phyloP scores from a whole-genome alignment of 306 rosid species.

The Rosa multiflora region DNA sequence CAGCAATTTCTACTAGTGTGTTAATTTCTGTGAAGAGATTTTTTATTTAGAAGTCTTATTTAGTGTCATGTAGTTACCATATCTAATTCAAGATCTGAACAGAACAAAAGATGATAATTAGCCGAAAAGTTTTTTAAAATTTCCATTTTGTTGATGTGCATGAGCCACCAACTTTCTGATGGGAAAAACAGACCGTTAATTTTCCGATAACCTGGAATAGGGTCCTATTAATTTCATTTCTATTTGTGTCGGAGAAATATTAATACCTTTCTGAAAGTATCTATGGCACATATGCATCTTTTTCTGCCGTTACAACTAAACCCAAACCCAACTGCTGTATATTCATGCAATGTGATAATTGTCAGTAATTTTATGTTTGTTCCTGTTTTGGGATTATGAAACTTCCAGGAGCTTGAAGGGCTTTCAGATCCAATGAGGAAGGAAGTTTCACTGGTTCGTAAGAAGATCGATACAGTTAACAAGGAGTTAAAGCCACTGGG shows the following conservation, averaged over 20 bases:
- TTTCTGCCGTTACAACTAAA: slow-evolving; percentile 1
- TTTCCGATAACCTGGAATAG: slow-evolving; percentile 1
- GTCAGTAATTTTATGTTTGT: slow-evolving; percentile 1
- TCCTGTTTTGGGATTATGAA: slow-evolving; percentile 2
- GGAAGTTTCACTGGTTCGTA: slow-evolving; percentile 76
- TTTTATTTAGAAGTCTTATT: not conserved
- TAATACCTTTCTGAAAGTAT: slow-evolving; percentile 7
- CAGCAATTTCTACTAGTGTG: not conserved
- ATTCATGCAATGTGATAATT: not conserved
- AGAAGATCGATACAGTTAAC: slow-evolving; percentile 87
- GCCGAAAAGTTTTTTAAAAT: not conserved
- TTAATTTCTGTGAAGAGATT: not conserved
- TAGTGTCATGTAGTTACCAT: slow-evolving; percentile 2
- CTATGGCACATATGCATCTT: not conserved
- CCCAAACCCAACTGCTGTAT: not conserved
- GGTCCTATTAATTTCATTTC: slow-evolving; percentile 17
- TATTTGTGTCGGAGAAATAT: not conserved
- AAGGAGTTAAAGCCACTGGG: slow-evolving; percentile 98
- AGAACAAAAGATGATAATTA: not conserved
- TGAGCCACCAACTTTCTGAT: slow-evolving; percentile 9
- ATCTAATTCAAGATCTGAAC: slow-evolving; percentile 20
- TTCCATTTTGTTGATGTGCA: not conserved
- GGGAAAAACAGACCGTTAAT: not conserved
- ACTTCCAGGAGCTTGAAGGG: slow-evolving; percentile 80
- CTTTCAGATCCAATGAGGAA: slow-evolving; percentile 95